Evolutionary conservation across 2,329 filamentous ascomycete species (phyloP), one percentile per base, ranked within the genome.

Genomic region (Calonectria pauciramosa): DNA sequence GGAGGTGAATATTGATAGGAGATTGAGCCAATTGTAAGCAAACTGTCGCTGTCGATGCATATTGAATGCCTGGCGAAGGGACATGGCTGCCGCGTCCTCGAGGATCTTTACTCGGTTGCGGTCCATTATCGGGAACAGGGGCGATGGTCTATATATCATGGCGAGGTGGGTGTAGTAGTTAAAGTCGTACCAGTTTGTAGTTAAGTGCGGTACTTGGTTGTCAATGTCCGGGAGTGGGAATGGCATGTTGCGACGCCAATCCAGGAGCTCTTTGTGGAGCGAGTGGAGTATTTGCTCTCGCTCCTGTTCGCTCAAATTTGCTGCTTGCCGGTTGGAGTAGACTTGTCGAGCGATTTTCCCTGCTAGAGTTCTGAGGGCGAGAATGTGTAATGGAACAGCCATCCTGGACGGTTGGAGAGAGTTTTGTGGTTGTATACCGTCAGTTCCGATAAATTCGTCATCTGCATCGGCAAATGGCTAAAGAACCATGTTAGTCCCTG

Each of bases 151-250:
- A 75, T 88, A 88, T 5, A 89, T 78, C 80, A 87, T 85, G 16
- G 84, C 84, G 1, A 88, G 77, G 64, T 89, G 87, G 0, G 84
- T 87, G 75, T 88, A 88, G 76, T 87, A 88, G 77, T 89, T 89
- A 56, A 88, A 84, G 68, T 88, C 87, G 75, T 86, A 88, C 87
- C 87, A 89, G 70, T 79, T 84, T 10, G 82, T 86, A 51, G 79
- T 85, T 4, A 88, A 79, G 70, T 88, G 87, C 1, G 87, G 87
- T 1, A 89, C 86, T 11, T 81, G 81, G 7, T 80, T 81, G 75
- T 84, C 79, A 28, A 83, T 72, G 32, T 86, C 84, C 0, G 86
- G 86, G 0, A 88, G 77, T 1, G 86, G 86, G 65, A 87, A 88
- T 0, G 86, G 86, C 86, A 87, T 87, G 70, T 77, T 83, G 26